Evolutionary conservation across 83 land plant genomes (phyloP).

Genomic region (Diphasiastrum complanatum): DNA sequence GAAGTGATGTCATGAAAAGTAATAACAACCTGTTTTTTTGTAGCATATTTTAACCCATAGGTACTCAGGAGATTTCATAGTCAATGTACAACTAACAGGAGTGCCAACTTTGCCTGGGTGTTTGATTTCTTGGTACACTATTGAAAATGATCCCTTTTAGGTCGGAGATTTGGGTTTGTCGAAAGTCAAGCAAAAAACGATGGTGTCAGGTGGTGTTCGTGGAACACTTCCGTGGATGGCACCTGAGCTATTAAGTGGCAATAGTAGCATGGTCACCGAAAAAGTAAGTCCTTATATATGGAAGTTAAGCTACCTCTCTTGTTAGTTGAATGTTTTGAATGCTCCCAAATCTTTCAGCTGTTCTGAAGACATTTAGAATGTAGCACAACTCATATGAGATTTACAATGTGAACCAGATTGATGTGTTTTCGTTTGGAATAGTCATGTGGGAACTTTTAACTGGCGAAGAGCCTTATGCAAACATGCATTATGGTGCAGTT

Average conservation of each 20-base stretch:
- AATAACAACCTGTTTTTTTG: no score
- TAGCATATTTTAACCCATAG: no score
- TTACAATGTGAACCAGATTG: slow-evolving; percentile 53
- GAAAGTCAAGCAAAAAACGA: slow-evolving; percentile 58
- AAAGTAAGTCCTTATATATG: slow-evolving; percentile 33
- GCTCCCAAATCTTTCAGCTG: not conserved
- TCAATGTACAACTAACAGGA: no score
- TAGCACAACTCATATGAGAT: no score
- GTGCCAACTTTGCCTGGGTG: no score
- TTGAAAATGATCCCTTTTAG: slow-evolving; percentile 37
- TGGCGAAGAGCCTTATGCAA: slow-evolving; percentile 65
- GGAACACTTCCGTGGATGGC: slow-evolving; percentile 85
- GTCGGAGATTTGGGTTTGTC: slow-evolving; percentile 71
- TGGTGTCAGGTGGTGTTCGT: slow-evolving; percentile 70
- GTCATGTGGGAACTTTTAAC: no score
- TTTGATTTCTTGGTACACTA: no score
- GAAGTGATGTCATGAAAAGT: no score
- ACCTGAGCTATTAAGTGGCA: slow-evolving; percentile 69
- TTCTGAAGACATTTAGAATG: not conserved
- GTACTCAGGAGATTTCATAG: no score
- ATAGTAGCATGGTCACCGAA: slow-evolving; percentile 62
- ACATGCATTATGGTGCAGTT: slow-evolving; percentile 61
- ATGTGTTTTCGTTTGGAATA: slow-evolving; percentile 72
- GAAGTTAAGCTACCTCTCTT: not conserved
- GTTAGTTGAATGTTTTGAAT: not conserved